These are phyloP conservation scores for Xerocomellus chrysenteron DNA, from an alignment of 768 basidiomycete genomes.

Conservation along the genomic window DNA sequence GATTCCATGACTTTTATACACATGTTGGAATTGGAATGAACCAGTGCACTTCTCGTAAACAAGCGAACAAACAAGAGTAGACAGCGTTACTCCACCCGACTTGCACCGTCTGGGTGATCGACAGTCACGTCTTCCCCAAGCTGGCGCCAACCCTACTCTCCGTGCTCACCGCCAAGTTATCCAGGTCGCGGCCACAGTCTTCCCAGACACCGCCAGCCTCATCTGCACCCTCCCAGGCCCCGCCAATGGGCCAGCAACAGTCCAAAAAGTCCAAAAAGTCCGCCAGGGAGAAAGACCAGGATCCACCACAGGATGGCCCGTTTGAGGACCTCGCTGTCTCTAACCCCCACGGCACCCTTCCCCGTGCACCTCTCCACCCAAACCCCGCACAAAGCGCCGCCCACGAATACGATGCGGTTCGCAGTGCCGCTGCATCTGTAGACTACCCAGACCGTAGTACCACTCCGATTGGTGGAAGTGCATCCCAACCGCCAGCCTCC, in stretches of 20 bases:
- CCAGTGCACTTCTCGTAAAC: conserved; percentile 16
- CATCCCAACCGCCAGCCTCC: conserved; percentile 34
- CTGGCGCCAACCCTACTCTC: conserved; percentile 85
- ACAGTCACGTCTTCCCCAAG: conserved; percentile 39
- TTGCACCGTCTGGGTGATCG: conserved; percentile 27
- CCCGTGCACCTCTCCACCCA: conserved; percentile 44
- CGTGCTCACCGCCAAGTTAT: conserved; percentile 66
- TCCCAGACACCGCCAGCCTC: conserved; percentile 66
- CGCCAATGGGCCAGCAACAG: conserved; percentile 79
- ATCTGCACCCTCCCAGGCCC: conserved; percentile 37
- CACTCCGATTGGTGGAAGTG: conserved; percentile 42
- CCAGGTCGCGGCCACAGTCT: conserved; percentile 71
- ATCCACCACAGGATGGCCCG: conserved; percentile 42
- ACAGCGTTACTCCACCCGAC: conserved; percentile 25
- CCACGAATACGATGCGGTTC: conserved; percentile 34
- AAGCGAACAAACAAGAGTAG: conserved; percentile 34
- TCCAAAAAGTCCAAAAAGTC: conserved; percentile 79
- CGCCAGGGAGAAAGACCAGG: conserved; percentile 67
- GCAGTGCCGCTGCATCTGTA: conserved; percentile 34
- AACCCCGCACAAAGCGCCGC: conserved; percentile 42
- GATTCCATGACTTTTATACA: conserved; percentile 19
- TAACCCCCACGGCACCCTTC: conserved; percentile 41
- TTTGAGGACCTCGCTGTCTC: conserved; percentile 39
- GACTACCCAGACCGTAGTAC: conserved; percentile 33
- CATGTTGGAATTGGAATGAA: conserved; percentile 25